These are phyloP conservation scores for Clavaria fumosa DNA, from an alignment of 768 basidiomycete genomes.

Conservation along the genomic window DNA sequence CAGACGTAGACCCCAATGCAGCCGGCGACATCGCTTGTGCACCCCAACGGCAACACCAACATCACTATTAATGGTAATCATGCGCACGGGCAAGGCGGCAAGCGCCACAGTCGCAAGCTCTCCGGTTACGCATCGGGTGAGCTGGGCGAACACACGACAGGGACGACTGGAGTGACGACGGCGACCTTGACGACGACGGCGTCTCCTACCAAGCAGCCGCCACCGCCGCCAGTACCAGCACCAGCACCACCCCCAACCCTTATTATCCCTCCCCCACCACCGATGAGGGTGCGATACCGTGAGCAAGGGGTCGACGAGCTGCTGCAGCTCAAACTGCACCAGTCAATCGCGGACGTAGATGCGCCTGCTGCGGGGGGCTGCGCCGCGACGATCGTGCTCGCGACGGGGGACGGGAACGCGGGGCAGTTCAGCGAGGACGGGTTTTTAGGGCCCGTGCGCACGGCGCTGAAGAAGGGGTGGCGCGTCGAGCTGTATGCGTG, in stretches of 20 bases:
- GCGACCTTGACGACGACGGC: too few species aligned
- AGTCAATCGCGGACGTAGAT: slow-evolving; percentile 58
- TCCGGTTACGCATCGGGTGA: slow-evolving; percentile 21
- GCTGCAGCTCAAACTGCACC: slow-evolving; percentile 82
- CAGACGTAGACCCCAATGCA: too few species aligned
- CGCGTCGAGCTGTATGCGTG: slow-evolving; percentile 90
- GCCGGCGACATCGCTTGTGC: too few species aligned
- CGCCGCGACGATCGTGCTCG: slow-evolving; percentile 76
- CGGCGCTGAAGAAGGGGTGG: slow-evolving; percentile 84
- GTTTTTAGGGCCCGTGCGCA: slow-evolving; percentile 75
- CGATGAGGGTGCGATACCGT: slow-evolving; percentile 42
- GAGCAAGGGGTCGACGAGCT: slow-evolving; percentile 96
- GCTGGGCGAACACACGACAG: slow-evolving; percentile 14
- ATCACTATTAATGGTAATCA: too few species aligned
- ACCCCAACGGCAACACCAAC: too few species aligned
- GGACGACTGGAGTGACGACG: too few species aligned
- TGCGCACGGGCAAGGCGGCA: too few species aligned
- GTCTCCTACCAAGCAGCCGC: too few species aligned
- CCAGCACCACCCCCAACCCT: slow-evolving; percentile 10
- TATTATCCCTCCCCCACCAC: too few species aligned
- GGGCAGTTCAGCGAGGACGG: slow-evolving; percentile 90
- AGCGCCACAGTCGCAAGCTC: slow-evolving; percentile 12
- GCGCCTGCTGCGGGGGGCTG: slow-evolving; percentile 39
- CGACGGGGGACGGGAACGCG: slow-evolving; percentile 87
- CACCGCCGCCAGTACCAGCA: background rate